phyloP scores from a whole-genome alignment of 208 protist species.

The Wallacemonas rigidus region DNA sequence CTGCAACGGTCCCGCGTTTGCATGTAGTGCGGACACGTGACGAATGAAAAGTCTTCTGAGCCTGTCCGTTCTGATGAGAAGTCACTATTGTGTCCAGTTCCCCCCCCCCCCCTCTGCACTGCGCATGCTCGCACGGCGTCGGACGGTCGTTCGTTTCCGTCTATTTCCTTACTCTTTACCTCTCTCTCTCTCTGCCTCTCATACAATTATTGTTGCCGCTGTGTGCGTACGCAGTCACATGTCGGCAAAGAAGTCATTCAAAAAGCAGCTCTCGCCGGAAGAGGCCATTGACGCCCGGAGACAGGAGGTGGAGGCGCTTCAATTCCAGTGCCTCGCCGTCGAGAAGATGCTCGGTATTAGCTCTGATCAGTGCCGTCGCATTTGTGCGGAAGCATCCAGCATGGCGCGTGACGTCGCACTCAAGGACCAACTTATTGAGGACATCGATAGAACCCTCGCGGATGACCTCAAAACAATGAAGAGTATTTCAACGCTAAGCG shows the following conservation, averaged over 20 bases:
- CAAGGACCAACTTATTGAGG: constrained; percentile 60
- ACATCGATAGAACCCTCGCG: constrained; percentile 47
- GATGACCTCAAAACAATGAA: constrained; percentile 68
- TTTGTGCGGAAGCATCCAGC: constrained; percentile 53
- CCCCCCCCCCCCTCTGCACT: no score
- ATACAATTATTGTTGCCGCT: neutral
- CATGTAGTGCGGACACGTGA: no score
- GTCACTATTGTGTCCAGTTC: no score
- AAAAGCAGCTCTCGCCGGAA: constrained; percentile 60
- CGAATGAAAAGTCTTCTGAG: no score
- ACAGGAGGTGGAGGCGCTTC: constrained; percentile 51
- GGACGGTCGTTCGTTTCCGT: neutral
- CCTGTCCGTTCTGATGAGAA: no score
- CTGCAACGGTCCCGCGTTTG: no score
- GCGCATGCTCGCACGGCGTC: no score
- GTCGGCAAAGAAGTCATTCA: constrained; percentile 33
- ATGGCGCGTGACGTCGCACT: constrained; percentile 58
- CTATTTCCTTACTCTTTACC: neutral
- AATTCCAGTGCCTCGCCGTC: constrained; percentile 66
- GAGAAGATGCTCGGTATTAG: constrained; percentile 84
- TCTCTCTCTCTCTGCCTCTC: constrained; percentile 11
- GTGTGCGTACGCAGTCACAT: constrained; percentile 15
- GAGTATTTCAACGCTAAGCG: constrained; percentile 61
- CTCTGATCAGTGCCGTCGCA: constrained; percentile 63
- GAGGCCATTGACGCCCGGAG: constrained; percentile 70